A percentile compares a stretch with the other conserved stretches of the same genome.
Evolutionary conservation across 106 monocot species (phyloP).

Genomic region (Acorus gramineus): DNA sequence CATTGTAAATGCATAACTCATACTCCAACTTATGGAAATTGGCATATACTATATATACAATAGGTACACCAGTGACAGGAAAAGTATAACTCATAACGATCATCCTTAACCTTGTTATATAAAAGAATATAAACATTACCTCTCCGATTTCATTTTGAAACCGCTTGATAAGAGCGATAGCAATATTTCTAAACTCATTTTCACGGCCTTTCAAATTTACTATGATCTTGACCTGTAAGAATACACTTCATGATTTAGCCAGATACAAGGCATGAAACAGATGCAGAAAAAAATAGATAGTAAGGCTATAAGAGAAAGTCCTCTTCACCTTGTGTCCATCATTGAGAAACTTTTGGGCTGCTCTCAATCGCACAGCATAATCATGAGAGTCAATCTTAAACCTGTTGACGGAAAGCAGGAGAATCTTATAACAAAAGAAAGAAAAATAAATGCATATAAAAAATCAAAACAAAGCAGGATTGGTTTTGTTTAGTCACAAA

Average conservation of each 20-base stretch:
- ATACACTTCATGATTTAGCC: neutral
- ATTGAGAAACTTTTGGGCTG: constrained; percentile 80
- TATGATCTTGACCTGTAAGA: constrained; percentile 81
- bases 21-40: no score
- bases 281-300: neutral
- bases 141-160: constrained; percentile 83
- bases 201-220: constrained; percentile 72
- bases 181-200: constrained; percentile 72
- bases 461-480: no score
- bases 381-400: constrained; percentile 94
- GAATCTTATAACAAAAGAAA: neutral
- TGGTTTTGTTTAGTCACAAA: no score
- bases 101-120: no score
- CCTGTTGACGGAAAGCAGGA: constrained; percentile 28
- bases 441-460: neutral
- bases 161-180: constrained; percentile 70
- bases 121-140: constrained; percentile 24
- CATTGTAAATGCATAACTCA: no score
- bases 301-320: neutral
- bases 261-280: neutral
- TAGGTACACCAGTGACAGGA: no score
- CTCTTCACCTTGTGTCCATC: constrained; percentile 77
- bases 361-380: constrained; percentile 77
- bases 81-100: no score
- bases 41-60: no score